Percentiles rank a stretch among this genome's conserved stretches.
Conservation (phyloP, 176 grass and related monocot species). For the Rhynchospora breviuscula region DNA sequence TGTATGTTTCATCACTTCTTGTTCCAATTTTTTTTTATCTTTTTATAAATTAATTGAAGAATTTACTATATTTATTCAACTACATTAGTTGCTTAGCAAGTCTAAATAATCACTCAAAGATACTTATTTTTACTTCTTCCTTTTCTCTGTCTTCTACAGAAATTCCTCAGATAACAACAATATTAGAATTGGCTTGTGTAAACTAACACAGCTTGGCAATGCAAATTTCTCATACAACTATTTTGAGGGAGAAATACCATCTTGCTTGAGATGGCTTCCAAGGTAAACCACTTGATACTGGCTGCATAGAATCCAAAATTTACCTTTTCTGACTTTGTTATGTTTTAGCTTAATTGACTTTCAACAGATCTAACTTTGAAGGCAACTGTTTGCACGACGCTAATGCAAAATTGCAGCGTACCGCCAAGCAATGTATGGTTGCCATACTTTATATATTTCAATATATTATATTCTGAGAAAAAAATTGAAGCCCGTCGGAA, state of each 20-base stretch:
- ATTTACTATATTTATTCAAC: neutral
- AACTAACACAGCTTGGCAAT: constrained; percentile 44
- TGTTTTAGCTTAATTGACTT: constrained; percentile 45
- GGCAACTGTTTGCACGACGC: constrained; percentile 74
- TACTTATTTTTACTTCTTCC: neutral
- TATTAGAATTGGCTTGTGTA: constrained; percentile 56
- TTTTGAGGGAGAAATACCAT: constrained; percentile 59
- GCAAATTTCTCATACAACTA: constrained; percentile 78
- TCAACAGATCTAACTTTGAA: constrained; percentile 63
- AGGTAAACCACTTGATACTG: constrained; percentile 44
- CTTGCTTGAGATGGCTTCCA: constrained; percentile 53
- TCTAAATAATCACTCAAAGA: neutral
- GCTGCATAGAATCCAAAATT: neutral
- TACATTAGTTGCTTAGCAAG: neutral
- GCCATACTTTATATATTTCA: neutral
- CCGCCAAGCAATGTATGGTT: constrained; percentile 55
- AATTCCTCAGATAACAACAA: constrained; percentile 19
- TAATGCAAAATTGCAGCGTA: constrained; percentile 38
- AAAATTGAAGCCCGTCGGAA: neutral
- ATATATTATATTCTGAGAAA: neutral
- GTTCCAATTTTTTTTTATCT: neutral
- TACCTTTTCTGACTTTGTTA: constrained; percentile 41
- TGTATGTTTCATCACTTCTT: constrained; percentile 32
- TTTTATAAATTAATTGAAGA: neutral
- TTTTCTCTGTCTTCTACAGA: constrained; percentile 7